Conservation (phyloP, 495 filamentous ascomycete genomes). For the Glarea lozoyensis region DNA sequence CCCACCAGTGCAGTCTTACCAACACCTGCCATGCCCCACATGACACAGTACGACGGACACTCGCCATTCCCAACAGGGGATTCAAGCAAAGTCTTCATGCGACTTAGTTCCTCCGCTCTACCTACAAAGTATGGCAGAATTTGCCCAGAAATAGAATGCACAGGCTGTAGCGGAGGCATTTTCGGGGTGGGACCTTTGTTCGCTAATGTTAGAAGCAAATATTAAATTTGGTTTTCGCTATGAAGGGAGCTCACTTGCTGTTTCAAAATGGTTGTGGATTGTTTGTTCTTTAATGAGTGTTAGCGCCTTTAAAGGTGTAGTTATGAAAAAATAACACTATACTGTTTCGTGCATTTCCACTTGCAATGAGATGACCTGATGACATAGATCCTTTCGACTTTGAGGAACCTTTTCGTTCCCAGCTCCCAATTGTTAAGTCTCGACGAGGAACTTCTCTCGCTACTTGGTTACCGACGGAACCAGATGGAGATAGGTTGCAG, state of each 20-base stretch:
- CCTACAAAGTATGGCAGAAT: neutral
- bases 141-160: neutral
- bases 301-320: neutral
- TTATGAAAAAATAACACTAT: neutral
- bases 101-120: neutral
- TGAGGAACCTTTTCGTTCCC: neutral
- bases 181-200: neutral
- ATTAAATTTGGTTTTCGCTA: neutral
- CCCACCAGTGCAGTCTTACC: neutral
- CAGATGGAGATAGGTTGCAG: neutral
- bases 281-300: neutral
- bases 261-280: neutral
- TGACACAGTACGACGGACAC: neutral
- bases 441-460: neutral
- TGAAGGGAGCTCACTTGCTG: neutral
- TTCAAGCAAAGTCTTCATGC: neutral
- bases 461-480: neutral
- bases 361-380: neutral
- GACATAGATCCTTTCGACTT: neutral
- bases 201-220: neutral
- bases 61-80: neutral
- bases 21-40: conserved; percentile 1
- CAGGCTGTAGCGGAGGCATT: neutral
- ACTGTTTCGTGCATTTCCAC: neutral
- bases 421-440: neutral